A percentile compares a stretch with the other conserved stretches of the same genome.
Conservation (phyloP, 139 green algal species). For the Cymbomonas tetramitiformis region DNA sequence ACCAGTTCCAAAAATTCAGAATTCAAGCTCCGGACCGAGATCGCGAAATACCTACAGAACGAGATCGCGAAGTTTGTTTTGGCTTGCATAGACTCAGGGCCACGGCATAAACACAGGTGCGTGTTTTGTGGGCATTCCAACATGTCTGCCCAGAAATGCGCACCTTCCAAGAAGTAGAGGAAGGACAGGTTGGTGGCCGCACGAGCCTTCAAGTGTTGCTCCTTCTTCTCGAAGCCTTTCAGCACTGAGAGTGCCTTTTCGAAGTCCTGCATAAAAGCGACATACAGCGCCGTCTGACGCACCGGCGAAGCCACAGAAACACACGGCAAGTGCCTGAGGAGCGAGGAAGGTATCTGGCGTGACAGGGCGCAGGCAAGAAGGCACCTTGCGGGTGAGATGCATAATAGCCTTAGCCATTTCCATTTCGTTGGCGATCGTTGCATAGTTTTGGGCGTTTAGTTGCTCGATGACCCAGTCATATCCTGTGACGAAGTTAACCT, state of each 20-base stretch:
- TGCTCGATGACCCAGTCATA: conserved; percentile 48
- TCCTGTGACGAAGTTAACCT: conserved; percentile 32
- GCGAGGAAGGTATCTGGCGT: no score
- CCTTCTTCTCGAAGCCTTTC: conserved; percentile 70
- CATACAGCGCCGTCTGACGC: no score
- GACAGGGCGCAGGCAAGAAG: no score
- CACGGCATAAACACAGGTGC: neutral
- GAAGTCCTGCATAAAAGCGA: conserved; percentile 44
- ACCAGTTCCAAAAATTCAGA: no score
- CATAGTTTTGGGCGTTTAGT: conserved; percentile 29
- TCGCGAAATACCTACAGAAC: no score
- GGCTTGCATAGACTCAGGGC: neutral
- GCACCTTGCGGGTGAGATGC: conserved; percentile 28
- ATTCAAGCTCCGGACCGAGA: no score
- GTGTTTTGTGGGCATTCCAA: no score
- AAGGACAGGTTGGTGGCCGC: conserved; percentile 66
- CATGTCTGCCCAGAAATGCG: no score
- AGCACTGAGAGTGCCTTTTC: conserved; percentile 45
- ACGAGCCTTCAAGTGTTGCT: conserved; percentile 42
- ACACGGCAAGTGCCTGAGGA: no score
- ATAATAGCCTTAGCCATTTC: conserved; percentile 52
- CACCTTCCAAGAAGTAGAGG: conserved; percentile 60
- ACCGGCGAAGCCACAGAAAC: no score
- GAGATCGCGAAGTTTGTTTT: no score
- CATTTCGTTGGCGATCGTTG: conserved; percentile 40